Evolutionary conservation across 139 green algal species (phyloP).

Genomic region (Tetratostichococcus sp.): DNA sequence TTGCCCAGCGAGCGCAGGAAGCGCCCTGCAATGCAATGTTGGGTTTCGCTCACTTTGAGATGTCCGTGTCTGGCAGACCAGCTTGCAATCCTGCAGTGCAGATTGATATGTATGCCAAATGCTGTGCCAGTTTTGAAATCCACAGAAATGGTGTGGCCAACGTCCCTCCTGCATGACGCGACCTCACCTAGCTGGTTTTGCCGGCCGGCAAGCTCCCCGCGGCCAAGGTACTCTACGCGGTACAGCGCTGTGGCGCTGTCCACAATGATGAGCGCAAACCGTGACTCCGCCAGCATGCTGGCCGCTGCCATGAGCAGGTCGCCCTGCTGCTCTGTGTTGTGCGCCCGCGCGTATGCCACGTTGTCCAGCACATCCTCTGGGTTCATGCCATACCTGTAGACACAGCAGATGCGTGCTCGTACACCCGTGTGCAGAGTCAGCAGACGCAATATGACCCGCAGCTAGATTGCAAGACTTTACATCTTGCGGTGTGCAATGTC

Average conservation of each 20-base stretch:
- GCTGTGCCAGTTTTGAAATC: too few species aligned
- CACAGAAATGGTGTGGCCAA: too few species aligned
- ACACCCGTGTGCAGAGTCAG: too few species aligned
- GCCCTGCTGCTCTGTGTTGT: conserved; percentile 98
- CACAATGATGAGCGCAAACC: conserved; percentile 93
- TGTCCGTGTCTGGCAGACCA: too few species aligned
- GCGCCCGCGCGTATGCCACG: conserved; percentile 92
- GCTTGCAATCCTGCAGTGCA: too few species aligned
- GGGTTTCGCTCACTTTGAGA: too few species aligned
- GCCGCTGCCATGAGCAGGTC: conserved; percentile 84
- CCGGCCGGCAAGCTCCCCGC: conserved; percentile 82
- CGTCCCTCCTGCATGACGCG: too few species aligned
- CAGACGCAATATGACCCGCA: too few species aligned
- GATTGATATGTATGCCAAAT: too few species aligned
- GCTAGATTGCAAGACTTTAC: too few species aligned
- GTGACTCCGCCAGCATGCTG: conserved; percentile 87
- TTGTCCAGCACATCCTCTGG: conserved; percentile 95
- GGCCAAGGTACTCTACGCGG: conserved; percentile 38
- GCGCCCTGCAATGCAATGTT: conserved; percentile 48
- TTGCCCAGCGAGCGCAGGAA: conserved; percentile 88
- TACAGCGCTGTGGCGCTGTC: conserved; percentile 95
- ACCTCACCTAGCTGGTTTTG: conserved; percentile 67
- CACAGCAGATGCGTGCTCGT: not conserved
- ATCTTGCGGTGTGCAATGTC: too few species aligned
- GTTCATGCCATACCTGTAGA: conserved; percentile 78